Conservation (phyloP, 345 rosid genomes). For the Laguncularia racemosa region DNA sequence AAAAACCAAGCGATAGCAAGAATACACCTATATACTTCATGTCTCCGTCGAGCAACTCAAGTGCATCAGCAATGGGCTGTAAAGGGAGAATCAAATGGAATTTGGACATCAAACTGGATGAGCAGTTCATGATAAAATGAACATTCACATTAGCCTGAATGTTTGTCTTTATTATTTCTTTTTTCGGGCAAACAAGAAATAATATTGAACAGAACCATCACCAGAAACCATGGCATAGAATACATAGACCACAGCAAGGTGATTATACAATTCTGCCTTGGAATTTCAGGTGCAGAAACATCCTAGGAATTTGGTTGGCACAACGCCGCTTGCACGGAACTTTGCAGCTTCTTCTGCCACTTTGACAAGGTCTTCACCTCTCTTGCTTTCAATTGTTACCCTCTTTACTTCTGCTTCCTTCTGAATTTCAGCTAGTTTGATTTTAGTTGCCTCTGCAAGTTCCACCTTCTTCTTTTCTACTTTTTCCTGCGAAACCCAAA, state of each 20-base stretch:
- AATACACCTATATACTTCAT: no score
- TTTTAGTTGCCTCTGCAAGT: slow-evolving; percentile 36
- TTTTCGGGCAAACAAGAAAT: no score
- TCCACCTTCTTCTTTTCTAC: slow-evolving; percentile 46
- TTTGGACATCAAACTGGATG: no score
- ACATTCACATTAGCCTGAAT: no score
- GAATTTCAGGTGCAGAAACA: slow-evolving; percentile 21
- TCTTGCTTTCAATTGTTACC: slow-evolving; percentile 35
- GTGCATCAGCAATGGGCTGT: no score
- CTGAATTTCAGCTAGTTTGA: slow-evolving; percentile 42
- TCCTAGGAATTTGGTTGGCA: slow-evolving; percentile 28
- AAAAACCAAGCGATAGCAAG: no score
- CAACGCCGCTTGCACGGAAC: slow-evolving; percentile 33
- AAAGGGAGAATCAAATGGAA: no score
- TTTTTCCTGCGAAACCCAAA: slow-evolving; percentile 30
- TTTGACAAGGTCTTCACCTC: slow-evolving; percentile 32
- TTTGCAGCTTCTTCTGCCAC: slow-evolving; percentile 40
- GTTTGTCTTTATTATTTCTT: no score
- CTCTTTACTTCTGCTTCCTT: slow-evolving; percentile 53
- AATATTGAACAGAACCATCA: background rate
- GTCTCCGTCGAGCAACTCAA: no score
- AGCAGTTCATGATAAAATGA: no score
- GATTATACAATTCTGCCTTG: background rate
- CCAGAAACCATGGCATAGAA: background rate
- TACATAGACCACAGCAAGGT: background rate